A percentile compares a stretch with the other conserved stretches of the same genome.
phyloP scores from a whole-genome alignment of 331 rosid species.

The Spiraea crenata region DNA sequence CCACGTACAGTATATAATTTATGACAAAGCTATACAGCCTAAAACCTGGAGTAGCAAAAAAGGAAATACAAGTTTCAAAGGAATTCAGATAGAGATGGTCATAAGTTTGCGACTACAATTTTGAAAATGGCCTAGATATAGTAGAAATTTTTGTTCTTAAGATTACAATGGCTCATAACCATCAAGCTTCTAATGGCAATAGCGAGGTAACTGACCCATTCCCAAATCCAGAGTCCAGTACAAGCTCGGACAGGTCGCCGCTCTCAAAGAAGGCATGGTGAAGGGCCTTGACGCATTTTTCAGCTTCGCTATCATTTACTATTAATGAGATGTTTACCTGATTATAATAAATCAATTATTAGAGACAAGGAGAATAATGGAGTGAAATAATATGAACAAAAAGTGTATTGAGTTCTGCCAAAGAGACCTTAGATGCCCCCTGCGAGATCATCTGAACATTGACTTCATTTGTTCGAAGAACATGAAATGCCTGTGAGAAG shows the following conservation, averaged over 20 bases:
- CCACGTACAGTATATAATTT: no score
- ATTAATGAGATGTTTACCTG: conserved; percentile 82
- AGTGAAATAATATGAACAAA: background rate
- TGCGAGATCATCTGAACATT: conserved; percentile 93
- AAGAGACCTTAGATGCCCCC: conserved; percentile 79
- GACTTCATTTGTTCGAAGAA: conserved; percentile 64
- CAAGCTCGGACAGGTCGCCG: conserved; percentile 21
- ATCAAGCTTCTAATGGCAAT: background rate
- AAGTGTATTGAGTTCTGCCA: no score
- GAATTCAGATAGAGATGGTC: background rate
- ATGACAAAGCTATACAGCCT: no score
- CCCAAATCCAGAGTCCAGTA: conserved; percentile 20
- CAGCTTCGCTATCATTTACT: conserved; percentile 74
- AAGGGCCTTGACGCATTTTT: conserved; percentile 66
- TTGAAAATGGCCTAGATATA: background rate
- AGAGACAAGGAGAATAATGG: background rate
- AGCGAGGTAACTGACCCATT: conserved; percentile 39
- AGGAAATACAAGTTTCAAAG: background rate
- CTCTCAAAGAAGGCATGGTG: conserved; percentile 64
- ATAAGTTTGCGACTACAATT: background rate
- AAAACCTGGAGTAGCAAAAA: no score
- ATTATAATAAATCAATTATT: background rate
- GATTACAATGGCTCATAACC: background rate
- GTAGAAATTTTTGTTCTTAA: background rate
- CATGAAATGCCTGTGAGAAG: conserved; percentile 58